Evolutionary conservation across 2,329 filamentous ascomycete species (phyloP).

Genomic region (Beauveria sp.): DNA sequence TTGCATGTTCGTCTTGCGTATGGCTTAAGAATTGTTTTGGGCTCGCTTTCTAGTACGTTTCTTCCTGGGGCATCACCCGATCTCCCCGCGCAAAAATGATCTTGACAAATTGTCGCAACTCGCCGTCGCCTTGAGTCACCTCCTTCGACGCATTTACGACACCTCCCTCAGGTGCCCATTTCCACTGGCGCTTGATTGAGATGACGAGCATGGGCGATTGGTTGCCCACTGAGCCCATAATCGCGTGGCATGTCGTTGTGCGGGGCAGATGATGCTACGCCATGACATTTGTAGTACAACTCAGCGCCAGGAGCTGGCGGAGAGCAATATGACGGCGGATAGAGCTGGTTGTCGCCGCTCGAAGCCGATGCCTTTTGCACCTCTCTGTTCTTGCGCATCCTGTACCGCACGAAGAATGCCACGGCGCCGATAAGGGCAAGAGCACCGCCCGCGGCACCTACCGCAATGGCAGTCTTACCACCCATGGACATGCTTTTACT

Average conservation of each 20-base stretch:
- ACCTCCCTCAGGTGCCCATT: neutral
- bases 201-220: neutral
- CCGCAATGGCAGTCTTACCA: neutral
- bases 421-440: neutral
- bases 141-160: neutral
- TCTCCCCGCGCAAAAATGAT: neutral
- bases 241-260: neutral
- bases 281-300: neutral
- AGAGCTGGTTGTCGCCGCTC: too few relatives aligned
- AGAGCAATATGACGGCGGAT: neutral
- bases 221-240: neutral
- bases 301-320: neutral
- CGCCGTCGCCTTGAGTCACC: neutral
- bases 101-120: neutral
- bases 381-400: neutral
- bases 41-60: neutral
- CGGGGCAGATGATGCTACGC: neutral
- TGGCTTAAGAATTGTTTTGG: too few relatives aligned
- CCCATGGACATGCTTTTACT: neutral
- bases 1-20: too few relatives aligned
- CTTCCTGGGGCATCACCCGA: neutral
- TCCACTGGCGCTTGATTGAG: neutral
- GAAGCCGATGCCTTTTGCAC: neutral
- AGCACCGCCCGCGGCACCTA: neutral
- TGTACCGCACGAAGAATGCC: neutral